Evolutionary conservation across 2,329 filamentous ascomycete genomes (phyloP).

Genomic region (Rosellinia necatrix): DNA sequence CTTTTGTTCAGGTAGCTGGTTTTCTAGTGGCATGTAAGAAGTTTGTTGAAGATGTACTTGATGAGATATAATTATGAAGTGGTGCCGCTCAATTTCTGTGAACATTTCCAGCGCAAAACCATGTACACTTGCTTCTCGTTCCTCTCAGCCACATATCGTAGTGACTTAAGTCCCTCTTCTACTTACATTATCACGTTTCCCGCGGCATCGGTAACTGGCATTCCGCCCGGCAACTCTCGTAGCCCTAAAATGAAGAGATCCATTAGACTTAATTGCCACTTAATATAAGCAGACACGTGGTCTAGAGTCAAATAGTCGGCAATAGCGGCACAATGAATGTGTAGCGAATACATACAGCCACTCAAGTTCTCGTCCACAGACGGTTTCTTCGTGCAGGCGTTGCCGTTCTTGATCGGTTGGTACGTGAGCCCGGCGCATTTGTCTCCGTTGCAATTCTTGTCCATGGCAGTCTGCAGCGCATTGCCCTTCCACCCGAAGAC

Average conservation of each 20-base stretch:
- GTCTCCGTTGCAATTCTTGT: slow-evolving; percentile 30
- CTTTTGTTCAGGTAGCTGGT: slow-evolving; percentile 12
- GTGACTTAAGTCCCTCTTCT: background rate
- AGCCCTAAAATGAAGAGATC: slow-evolving; percentile 25
- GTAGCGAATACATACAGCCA: slow-evolving; percentile 28
- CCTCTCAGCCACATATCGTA: background rate
- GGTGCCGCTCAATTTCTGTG: too few relatives aligned
- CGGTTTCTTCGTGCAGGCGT: slow-evolving; percentile 29
- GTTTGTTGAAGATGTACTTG: background rate
- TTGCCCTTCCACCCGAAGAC: slow-evolving; percentile 43
- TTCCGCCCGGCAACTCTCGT: slow-evolving; percentile 31
- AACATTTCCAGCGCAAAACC: too few relatives aligned
- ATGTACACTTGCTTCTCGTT: background rate
- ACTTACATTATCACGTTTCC: slow-evolving; percentile 2
- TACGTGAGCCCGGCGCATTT: slow-evolving; percentile 27
- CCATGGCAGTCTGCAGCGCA: slow-evolving; percentile 40
- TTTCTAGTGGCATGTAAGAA: background rate
- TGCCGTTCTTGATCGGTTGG: slow-evolving; percentile 30
- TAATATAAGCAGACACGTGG: background rate
- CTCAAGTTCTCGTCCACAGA: slow-evolving; percentile 29
- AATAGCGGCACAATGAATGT: background rate
- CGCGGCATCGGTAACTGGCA: slow-evolving; percentile 31
- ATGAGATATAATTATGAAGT: background rate
- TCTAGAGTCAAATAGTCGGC: too few relatives aligned
- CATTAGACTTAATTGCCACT: slow-evolving; percentile 1